Evolutionary conservation across 140 eudicot species (phyloP).

Genomic region (Flaveria floridana): DNA sequence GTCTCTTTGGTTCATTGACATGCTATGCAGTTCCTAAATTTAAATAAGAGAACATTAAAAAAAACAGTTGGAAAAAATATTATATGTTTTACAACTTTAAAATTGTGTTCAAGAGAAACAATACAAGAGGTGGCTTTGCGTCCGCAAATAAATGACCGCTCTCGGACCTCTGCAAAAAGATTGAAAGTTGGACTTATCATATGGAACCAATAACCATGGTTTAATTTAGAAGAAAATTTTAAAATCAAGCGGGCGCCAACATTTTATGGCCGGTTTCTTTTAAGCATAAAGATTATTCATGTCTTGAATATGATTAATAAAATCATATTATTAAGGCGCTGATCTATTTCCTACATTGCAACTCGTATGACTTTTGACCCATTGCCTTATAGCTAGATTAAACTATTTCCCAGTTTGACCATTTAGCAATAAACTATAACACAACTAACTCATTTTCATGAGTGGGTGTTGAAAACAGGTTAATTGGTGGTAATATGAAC

Average conservation of each 20-base stretch:
- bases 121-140: constrained; percentile 54
- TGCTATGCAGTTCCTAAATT: constrained; percentile 71
- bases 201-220: background rate
- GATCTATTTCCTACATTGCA: background rate
- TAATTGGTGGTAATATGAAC: background rate
- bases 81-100: background rate
- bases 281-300: background rate
- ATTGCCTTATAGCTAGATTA: background rate
- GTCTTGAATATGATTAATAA: background rate
- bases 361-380: constrained; percentile 1
- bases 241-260: background rate
- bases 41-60: constrained; percentile 15
- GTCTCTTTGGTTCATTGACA: constrained; percentile 59
- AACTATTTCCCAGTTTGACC: background rate
- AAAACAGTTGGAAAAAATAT: background rate
- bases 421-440: background rate
- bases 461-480: background rate
- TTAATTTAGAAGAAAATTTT: background rate
- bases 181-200: background rate
- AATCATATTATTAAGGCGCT: constrained; percentile 1
- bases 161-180: constrained; percentile 77
- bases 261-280: background rate
- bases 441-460: constrained; percentile 4
- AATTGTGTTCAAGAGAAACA: constrained; percentile 16
- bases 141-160: constrained; percentile 63